Base-by-base conservation (phyloP, 495 filamentous ascomycete genomes). In the Bacidia gigantensis region DNA sequence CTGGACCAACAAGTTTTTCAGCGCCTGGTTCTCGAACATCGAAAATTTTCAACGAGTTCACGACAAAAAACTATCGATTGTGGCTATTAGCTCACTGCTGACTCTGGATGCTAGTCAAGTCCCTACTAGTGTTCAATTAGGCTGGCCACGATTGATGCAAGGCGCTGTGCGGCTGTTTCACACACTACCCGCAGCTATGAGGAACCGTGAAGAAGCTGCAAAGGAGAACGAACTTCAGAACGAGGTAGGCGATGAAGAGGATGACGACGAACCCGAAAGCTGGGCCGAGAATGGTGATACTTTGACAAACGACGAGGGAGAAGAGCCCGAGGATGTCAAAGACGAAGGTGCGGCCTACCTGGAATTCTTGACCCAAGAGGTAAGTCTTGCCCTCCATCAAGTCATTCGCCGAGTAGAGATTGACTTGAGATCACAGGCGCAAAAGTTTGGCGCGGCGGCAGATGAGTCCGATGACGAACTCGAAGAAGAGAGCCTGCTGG, bases 1-100 rank as follows among this genome's bases (percentile, higher is more conserved):
- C 51, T 95, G 87, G 89, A 98, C 92, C n/a, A 97, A 97, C 68
- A 95, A 93, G 69, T 97, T 98, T 68, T 98, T 98, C 77, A 92
- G 83, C 66, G 72, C 88, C 26, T 98, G 92, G 92, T 98, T 98
- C 67, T 83, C 86, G 26, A 95, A 80, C 65, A 98, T 98, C 67
- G 86, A 95, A 54, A 83, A 79, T 65, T 95, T 98, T 70, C 82
- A 80, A 50, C 75, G 92, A 14, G 92, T 98, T 11, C 92, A 98
- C 62, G 92, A 98, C 71, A 98, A 98, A 78, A 97, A 93, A 71
- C 71, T 98, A 29, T 95, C 87, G 26, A 95, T 98, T 64, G 82
- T 88, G 35, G 92, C 88, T 17, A 98, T 98, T 58, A 80, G 84
- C 56, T 73, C 86, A 2, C 76, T 98, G 18, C 75, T 98, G 44